Conservation (phyloP, 441 rosid genomes). For the Erodium trifolium region DNA sequence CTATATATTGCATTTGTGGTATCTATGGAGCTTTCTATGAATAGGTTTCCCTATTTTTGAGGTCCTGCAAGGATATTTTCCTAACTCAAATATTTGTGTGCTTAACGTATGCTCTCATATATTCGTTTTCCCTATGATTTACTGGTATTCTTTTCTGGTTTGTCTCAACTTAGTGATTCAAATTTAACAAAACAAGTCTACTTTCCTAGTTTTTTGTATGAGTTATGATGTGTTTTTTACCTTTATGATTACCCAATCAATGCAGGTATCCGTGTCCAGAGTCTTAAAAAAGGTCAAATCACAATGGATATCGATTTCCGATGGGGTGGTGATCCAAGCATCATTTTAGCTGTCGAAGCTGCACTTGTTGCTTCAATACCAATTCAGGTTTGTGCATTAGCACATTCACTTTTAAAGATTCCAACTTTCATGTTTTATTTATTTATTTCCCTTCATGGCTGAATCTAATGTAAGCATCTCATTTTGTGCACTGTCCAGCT, state of each 20-base stretch:
- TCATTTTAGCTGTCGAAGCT: constrained; percentile 78
- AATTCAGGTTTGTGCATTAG: constrained; percentile 57
- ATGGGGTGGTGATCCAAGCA: constrained; percentile 98
- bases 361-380: constrained; percentile 93
- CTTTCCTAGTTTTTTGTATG: background rate
- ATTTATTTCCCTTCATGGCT: constrained; percentile 7
- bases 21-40: no score
- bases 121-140: background rate
- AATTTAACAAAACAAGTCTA: background rate
- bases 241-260: constrained; percentile 13
- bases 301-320: constrained; percentile 94
- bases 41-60: background rate
- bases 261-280: constrained; percentile 93
- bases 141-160: background rate
- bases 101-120: background rate
- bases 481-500: constrained; percentile 39
- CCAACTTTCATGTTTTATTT: constrained; percentile 3
- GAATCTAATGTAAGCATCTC: background rate
- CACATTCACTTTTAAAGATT: background rate
- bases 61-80: background rate
- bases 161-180: background rate
- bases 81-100: background rate
- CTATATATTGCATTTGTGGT: background rate
- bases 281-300: constrained; percentile 83
- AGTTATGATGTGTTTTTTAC: background rate